Evolutionary conservation across 768 basidiomycete species (phyloP).

Genomic region (Leccinum variicolor): DNA sequence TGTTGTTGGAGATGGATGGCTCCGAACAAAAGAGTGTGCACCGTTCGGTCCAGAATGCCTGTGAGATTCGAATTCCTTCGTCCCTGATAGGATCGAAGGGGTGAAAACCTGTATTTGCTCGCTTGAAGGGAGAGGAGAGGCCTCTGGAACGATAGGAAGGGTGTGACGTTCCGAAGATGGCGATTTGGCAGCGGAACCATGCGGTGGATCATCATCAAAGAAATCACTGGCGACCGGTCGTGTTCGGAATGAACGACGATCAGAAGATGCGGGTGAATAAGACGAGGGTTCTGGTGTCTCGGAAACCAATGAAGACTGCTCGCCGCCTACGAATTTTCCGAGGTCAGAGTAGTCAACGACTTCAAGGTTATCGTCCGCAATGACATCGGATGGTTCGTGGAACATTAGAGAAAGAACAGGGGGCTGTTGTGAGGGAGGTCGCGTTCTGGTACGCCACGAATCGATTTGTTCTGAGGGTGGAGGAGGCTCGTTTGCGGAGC

Average conservation of each 20-base stretch:
- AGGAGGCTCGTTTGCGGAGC: constrained; percentile 23
- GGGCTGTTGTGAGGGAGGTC: constrained; percentile 26
- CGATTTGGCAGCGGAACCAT: constrained; percentile 40
- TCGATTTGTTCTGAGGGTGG: constrained; percentile 39
- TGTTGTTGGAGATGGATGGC: constrained; percentile 13
- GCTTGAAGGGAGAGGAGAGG: constrained; percentile 1
- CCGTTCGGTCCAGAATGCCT: constrained; percentile 20
- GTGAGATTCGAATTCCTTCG: constrained; percentile 19
- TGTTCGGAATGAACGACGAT: constrained; percentile 29
- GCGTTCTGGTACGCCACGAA: constrained; percentile 64
- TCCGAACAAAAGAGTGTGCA: constrained; percentile 10
- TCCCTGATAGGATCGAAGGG: constrained; percentile 3
- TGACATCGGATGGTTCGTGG: constrained; percentile 37
- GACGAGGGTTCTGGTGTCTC: constrained; percentile 16
- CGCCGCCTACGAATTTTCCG: constrained; percentile 59
- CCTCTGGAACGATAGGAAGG: constrained; percentile 17
- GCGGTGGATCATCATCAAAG: constrained; percentile 50
- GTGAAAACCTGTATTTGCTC: constrained; percentile 8
- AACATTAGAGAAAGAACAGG: constrained; percentile 32
- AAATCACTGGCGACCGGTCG: constrained; percentile 69
- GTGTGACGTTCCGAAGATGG: constrained; percentile 14
- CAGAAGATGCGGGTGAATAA: constrained; percentile 15
- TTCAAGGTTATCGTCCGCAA: constrained; percentile 62
- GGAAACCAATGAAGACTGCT: constrained; percentile 10
- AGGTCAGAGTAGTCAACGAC: constrained; percentile 81